Base-by-base conservation (phyloP, 345 rosid genomes). In the Eucalyptus urophylla region DNA sequence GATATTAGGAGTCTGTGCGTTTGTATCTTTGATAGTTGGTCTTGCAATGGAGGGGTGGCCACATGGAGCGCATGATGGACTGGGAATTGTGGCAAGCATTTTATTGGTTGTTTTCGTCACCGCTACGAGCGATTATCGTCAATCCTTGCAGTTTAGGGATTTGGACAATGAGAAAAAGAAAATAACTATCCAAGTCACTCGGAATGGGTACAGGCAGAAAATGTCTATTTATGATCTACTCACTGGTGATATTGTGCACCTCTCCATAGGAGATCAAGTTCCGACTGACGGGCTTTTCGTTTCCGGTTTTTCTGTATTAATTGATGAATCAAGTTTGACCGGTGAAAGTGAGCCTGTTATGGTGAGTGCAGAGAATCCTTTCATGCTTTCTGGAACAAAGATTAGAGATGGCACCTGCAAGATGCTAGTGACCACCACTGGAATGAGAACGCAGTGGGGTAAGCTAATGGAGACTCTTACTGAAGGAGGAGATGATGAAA, bases 381-480 rank as follows among this genome's bases (percentile, higher is more conserved):
- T 92, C 80, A 91, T 97, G 96, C 94, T 97, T 45, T 97, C 99
- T 31, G 99, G 99, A 89, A 97, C 99, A 13, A 96, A 97, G 91
- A 92, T 97, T 81, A 98, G 96, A 89, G 99, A 97, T 87, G 99
- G 99, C 27, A 96, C 99, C 8, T 95, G 98, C 94, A 97, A 97
- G 92, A 95, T 97, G 99, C 8, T 96, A 92, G 88, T 97, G 60
- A 94, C 99, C 15, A 96, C 98, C 14, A 98, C 96, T 86, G 99
- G 99, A 89, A 97, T 97, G 99, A 96, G 98, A 93, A 97, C 99
- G 49, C 99, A 96, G 62, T 97, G 99, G 99, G 99, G 99, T 89
- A 97, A 96, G 91, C 88, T 97, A 88, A 94, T 97, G 97, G 98
- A 97, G n/a, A 96, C 99, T 87, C 95, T 97, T 21, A 96, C 96